phyloP scores from a whole-genome alignment of 2,329 filamentous ascomycete genomes.

The Plectosphaerella sp. region DNA sequence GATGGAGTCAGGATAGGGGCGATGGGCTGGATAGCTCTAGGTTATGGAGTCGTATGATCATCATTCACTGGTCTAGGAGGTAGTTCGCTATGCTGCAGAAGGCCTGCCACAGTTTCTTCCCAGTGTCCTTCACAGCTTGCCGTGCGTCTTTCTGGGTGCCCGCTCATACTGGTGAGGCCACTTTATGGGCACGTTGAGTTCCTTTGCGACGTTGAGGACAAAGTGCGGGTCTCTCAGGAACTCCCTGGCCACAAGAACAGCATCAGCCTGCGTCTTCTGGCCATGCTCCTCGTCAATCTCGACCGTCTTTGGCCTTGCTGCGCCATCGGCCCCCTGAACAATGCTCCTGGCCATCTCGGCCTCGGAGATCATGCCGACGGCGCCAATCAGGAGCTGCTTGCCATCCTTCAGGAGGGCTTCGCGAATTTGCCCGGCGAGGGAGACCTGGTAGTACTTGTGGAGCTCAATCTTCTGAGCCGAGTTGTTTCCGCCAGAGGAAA shows the following conservation, averaged over 20 bases:
- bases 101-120: no score
- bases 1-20: no score
- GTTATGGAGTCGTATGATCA: no score
- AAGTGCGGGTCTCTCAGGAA: conserved; percentile 81
- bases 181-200: conserved; percentile 65
- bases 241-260: conserved; percentile 69
- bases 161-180: conserved; percentile 64
- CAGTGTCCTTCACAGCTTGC: background rate
- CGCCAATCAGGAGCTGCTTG: conserved; percentile 58
- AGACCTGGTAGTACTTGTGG: conserved; percentile 67
- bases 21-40: no score
- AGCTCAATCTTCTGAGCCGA: conserved; percentile 54
- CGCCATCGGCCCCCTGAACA: conserved; percentile 46
- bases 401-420: conserved; percentile 50
- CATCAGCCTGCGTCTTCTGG: conserved; percentile 50
- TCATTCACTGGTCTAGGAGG: no score
- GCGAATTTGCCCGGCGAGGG: conserved; percentile 69
- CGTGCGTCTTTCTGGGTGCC: conserved; percentile 23
- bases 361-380: conserved; percentile 70
- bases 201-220: conserved; percentile 67
- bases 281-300: conserved; percentile 36
- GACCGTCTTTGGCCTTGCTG: conserved; percentile 22
- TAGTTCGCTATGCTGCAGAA: no score
- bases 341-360: conserved; percentile 61
- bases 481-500: conserved; percentile 72